A percentile compares a stretch with the other conserved stretches of the same genome.
Conservation (phyloP, 208 protist species). For the Porcisia deanei region DNA sequence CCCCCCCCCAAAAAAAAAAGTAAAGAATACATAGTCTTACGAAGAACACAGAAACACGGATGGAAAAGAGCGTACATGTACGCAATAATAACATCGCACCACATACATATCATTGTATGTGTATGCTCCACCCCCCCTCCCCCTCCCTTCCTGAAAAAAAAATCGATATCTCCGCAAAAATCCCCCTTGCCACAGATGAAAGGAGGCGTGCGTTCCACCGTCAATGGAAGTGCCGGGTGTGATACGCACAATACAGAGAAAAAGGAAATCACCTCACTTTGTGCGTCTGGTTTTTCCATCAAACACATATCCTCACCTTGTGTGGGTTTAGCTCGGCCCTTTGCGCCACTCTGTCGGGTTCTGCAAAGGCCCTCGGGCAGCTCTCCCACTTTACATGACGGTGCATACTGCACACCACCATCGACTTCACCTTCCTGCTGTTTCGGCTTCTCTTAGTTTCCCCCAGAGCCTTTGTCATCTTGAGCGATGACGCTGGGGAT, state of each 20-base stretch:
- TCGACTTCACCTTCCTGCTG: slow-evolving; percentile 23
- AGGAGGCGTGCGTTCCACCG: neutral
- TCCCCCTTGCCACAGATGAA: too few relatives aligned
- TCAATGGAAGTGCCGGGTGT: neutral
- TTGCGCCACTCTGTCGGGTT: neutral
- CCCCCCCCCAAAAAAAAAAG: too few relatives aligned
- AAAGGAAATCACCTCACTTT: neutral
- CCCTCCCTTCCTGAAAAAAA: too few relatives aligned
- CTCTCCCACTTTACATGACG: slow-evolving; percentile 8
- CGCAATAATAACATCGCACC: too few relatives aligned
- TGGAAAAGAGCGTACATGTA: too few relatives aligned
- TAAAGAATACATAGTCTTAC: too few relatives aligned
- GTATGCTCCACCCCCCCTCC: too few relatives aligned
- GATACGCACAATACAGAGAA: slow-evolving; percentile 3
- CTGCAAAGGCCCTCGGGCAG: neutral
- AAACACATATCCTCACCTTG: too few relatives aligned
- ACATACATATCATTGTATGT: too few relatives aligned
- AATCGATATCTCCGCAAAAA: too few relatives aligned
- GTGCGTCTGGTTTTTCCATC: neutral
- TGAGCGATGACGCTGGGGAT: neutral
- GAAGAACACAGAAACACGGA: neutral
- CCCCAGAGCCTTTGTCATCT: neutral
- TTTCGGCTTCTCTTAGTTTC: neutral
- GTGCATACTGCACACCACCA: slow-evolving; percentile 12
- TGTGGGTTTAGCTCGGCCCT: neutral